Base-by-base conservation (phyloP, 495 filamentous ascomycete genomes). In the Penicillium steckii region DNA sequence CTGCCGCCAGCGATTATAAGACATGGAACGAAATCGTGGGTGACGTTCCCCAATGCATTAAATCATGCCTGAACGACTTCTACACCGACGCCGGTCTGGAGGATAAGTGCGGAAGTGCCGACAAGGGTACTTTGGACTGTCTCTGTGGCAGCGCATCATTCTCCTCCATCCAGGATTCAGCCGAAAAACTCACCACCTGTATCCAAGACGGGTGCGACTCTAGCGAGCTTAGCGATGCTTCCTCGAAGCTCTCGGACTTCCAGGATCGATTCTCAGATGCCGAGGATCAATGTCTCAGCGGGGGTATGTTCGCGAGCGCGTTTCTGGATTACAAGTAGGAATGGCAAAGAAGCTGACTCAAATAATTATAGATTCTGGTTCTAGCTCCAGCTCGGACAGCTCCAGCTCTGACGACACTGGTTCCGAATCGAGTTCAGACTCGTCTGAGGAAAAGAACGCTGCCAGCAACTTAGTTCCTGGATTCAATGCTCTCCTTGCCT, bases 31-130 rank as follows among this genome's bases (percentile, higher is more conserved):
- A 49, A 8, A 18, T 40, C 12, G 46, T 49, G 2, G 46, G 46
- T 5, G 46, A 49, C 33, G 33, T 49, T 9, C 46, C 35, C 8
- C 32, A 49, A 22, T 49, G 46, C 23, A 49, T 41, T 6, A 41
- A 49, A 22, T 40, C 32, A 3, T 49, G 46, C 26, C 12, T 41
- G 2, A 21, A 29, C 46, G 23, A 49, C 19, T 49, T 40, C 33
- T 49, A 49, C 23, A 41, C 25, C 21, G 8, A 23, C 22, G 13
- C 33, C 15, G 46, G 46, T 29, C 46, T 49, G 7, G 23, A 49
- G 15, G 23, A 17, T 15, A 27, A 40, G 17, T 49, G 46, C 18
- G 46, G 46, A 25, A 49, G 46, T 15, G 2, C 33, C 23, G 46
- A 49, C 10, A 4, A n/a, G 0, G 35, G 33, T 24, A 41, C 18